Evolutionary conservation across 2,329 filamentous ascomycete genomes (phyloP).

Genomic region (Lachnellula cervina): DNA sequence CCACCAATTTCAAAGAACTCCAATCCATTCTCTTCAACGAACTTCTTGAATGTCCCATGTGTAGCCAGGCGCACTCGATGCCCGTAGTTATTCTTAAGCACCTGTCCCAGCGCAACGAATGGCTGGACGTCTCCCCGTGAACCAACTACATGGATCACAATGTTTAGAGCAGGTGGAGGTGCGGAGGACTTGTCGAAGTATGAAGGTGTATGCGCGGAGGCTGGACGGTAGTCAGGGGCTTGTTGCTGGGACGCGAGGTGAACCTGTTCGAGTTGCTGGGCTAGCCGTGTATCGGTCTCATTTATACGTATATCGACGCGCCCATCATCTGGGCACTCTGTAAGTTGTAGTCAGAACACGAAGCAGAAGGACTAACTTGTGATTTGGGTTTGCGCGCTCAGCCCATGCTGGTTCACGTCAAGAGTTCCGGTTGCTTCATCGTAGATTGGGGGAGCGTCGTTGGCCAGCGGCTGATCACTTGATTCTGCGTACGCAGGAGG

Average conservation of each 20-base stretch:
- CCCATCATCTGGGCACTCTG: constrained; percentile 37
- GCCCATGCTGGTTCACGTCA: constrained; percentile 53
- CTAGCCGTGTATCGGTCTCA: constrained; percentile 3
- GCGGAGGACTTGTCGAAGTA: background rate
- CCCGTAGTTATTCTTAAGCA: background rate
- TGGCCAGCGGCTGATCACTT: constrained; percentile 36
- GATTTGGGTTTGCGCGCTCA: constrained; percentile 54
- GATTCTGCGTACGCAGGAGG: constrained; percentile 54
- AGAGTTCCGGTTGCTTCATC: constrained; percentile 27
- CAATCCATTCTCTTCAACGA: background rate
- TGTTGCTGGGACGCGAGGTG: constrained; percentile 3
- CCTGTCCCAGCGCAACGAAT: background rate
- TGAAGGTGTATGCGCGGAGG: background rate
- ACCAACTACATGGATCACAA: background rate
- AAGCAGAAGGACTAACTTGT: constrained; percentile 22
- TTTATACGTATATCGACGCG: constrained; percentile 5
- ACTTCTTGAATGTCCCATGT: background rate
- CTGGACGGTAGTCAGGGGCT: background rate
- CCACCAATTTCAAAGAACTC: background rate
- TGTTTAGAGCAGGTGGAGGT: background rate
- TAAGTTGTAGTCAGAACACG: background rate
- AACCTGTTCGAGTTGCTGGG: constrained; percentile 2
- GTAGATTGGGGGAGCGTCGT: background rate
- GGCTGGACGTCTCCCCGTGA: background rate
- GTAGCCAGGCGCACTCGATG: background rate